phyloP scores from a whole-genome alignment of 2,329 filamentous ascomycete species.

The Aspergillus sp. region DNA sequence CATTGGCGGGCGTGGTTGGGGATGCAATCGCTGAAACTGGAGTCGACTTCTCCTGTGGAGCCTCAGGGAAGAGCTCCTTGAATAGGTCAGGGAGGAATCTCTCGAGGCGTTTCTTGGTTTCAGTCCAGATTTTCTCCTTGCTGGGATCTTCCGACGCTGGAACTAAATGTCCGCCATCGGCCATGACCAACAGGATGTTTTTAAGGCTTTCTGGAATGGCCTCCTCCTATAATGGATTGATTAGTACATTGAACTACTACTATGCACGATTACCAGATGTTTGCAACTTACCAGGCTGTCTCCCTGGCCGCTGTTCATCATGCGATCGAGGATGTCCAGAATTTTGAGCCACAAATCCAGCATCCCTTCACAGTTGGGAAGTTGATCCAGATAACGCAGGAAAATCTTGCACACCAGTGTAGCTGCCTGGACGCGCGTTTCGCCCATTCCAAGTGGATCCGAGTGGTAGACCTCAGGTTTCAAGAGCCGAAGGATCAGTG shows the following conservation, averaged over 20 bases:
- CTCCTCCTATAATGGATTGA: constrained; percentile 65
- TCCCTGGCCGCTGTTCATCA: constrained; percentile 93
- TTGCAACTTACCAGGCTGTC: constrained; percentile 71
- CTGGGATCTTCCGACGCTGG: constrained; percentile 57
- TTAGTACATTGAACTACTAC: neutral
- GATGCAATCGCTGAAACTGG: constrained; percentile 19
- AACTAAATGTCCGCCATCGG: constrained; percentile 79
- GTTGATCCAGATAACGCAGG: constrained; percentile 82
- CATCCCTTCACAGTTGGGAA: constrained; percentile 85
- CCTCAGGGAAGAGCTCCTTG: constrained; percentile 56
- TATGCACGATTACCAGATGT: neutral
- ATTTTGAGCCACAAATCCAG: constrained; percentile 89
- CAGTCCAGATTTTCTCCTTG: constrained; percentile 58
- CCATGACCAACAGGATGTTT: constrained; percentile 94
- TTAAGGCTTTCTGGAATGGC: constrained; percentile 94
- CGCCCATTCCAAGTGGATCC: constrained; percentile 89
- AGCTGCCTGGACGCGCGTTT: constrained; percentile 87
- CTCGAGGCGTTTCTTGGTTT: constrained; percentile 61
- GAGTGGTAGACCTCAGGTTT: constrained; percentile 94
- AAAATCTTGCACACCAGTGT: constrained; percentile 94
- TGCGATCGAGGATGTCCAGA: constrained; percentile 87
- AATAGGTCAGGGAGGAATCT: constrained; percentile 61
- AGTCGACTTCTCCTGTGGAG: constrained; percentile 19
- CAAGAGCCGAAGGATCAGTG: constrained; percentile 78
- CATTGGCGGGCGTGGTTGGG: constrained; percentile 6